Conservation (phyloP, 2,329 filamentous ascomycete species). For the Pleoardoris graminearum region DNA sequence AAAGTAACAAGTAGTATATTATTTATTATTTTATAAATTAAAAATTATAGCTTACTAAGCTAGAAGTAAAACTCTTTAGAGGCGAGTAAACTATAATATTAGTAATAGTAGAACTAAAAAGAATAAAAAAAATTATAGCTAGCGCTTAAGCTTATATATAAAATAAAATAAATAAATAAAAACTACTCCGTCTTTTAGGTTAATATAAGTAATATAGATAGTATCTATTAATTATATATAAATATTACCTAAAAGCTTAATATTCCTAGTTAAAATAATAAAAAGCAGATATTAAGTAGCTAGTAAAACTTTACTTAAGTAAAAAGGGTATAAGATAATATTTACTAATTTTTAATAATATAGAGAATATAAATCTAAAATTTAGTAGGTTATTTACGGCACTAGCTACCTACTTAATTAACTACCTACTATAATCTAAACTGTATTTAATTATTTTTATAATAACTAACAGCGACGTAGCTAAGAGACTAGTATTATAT, state of each 20-base stretch:
- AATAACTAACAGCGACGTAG: constrained; percentile 17
- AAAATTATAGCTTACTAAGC: constrained; percentile 26
- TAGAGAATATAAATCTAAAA: constrained; percentile 28
- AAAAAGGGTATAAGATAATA: constrained; percentile 5
- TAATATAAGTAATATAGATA: constrained; percentile 44
- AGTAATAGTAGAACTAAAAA: background rate
- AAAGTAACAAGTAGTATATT: constrained; percentile 7
- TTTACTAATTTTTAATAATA: constrained; percentile 24
- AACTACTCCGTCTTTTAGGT: constrained; percentile 46
- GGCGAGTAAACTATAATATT: background rate
- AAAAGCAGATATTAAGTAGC: constrained; percentile 11
- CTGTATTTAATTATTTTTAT: constrained; percentile 22
- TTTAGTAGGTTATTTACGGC: constrained; percentile 11
- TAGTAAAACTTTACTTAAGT: constrained; percentile 20
- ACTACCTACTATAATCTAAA: constrained; percentile 20
- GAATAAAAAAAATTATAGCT: background rate
- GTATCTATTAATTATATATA: constrained; percentile 44
- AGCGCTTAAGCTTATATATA: background rate
- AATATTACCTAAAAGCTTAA: constrained; percentile 31
- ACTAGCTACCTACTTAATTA: constrained; percentile 19
- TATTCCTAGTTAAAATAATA: constrained; percentile 23
- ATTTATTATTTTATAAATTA: constrained; percentile 28
- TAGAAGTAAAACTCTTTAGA: constrained; percentile 28
- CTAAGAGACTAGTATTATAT: constrained; percentile 16
- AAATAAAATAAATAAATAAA: background rate